Conservation (phyloP, 306 rosid species). For the Alnus glutinosa region DNA sequence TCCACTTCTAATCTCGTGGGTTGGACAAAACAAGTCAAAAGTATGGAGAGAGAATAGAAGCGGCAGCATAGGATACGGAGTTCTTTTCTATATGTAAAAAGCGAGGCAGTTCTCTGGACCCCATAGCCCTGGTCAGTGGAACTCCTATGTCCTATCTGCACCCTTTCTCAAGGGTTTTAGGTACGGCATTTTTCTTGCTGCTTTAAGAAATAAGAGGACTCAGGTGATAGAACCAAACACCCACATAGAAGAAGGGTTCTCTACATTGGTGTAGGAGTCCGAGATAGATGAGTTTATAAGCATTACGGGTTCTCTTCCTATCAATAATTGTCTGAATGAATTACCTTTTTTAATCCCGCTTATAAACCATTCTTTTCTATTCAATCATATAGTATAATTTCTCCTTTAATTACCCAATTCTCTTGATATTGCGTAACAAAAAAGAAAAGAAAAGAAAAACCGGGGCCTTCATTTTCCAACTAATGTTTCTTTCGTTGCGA, state of each 20-base stretch:
- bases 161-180: slow-evolving; percentile 24
- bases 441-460: no score
- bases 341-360: no score
- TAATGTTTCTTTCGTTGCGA: no score
- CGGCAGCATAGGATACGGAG: slow-evolving; percentile 26
- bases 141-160: not conserved
- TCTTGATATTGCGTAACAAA: no score
- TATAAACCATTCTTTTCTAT: no score
- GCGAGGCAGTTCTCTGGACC: slow-evolving; percentile 16
- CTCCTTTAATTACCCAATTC: no score
- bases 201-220: slow-evolving; percentile 16
- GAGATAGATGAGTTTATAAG: no score
- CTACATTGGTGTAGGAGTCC: no score
- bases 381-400: no score
- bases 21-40: slow-evolving; percentile 25
- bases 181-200: slow-evolving; percentile 34
- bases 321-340: no score
- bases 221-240: slow-evolving; percentile 34
- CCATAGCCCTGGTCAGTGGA: slow-evolving; percentile 30
- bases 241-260: slow-evolving; percentile 9
- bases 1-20: slow-evolving; percentile 37
- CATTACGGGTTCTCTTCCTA: no score
- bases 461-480: no score
- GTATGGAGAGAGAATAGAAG: slow-evolving; percentile 5
- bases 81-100: not conserved